Evolutionary conservation across 1,284 basidiomycete species (phyloP).

Genomic region (Puccinia triticina): DNA sequence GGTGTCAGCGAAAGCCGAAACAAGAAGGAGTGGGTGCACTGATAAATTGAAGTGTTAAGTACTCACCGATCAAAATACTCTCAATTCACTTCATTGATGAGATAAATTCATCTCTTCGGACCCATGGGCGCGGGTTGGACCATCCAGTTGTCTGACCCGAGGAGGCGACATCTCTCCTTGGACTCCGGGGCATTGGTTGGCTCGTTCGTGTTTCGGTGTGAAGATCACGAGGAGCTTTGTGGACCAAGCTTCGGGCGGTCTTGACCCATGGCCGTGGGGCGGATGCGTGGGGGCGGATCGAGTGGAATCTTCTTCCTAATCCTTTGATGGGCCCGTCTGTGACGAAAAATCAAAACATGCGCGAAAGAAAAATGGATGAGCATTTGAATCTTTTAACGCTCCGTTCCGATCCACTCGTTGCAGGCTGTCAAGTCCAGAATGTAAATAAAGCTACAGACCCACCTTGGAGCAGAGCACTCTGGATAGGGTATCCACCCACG

Average conservation of each 20-base stretch:
- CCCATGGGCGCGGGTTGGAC: conserved; percentile 27
- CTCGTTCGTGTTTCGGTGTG: background rate
- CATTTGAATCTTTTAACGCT: background rate
- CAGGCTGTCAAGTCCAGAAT: conserved; percentile 24
- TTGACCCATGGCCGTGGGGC: conserved; percentile 34
- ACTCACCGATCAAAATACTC: background rate
- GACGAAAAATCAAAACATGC: background rate
- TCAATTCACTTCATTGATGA: conserved; percentile 12
- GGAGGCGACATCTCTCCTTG: background rate
- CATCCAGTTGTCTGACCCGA: conserved; percentile 13
- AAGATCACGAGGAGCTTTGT: background rate
- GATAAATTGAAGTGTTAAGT: too few species aligned
- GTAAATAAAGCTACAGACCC: background rate
- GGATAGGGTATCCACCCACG: conserved; percentile 18
- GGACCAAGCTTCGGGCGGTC: background rate
- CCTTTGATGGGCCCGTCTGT: background rate
- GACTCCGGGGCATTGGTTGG: background rate
- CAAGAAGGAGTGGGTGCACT: background rate
- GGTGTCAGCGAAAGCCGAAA: background rate
- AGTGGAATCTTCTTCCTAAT: conserved; percentile 7
- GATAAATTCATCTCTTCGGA: conserved; percentile 15
- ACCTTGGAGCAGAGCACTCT: conserved; percentile 1
- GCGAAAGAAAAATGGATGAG: background rate
- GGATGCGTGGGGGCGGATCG: conserved; percentile 22
- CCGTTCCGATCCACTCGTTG: background rate